Percentiles rank a stretch among this genome's conserved stretches.
phyloP scores from a whole-genome alignment of 139 green algal genomes.

The Chlorokybus atmophyticus region DNA sequence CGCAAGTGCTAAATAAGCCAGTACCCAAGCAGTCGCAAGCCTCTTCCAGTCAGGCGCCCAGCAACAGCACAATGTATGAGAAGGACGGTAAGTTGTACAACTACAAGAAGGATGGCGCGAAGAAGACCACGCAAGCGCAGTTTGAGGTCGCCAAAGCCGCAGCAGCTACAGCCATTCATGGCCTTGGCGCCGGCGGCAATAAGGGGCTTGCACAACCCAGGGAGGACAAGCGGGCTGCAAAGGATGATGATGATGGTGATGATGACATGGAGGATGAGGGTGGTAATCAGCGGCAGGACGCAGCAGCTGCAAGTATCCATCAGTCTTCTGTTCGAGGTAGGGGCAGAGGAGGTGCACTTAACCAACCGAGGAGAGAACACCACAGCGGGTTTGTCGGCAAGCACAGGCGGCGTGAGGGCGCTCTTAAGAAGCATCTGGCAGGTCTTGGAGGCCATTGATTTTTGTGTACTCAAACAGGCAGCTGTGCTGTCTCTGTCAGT shows the following conservation, averaged over 20 bases:
- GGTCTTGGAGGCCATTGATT: conserved; percentile 1
- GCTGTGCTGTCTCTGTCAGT: no score
- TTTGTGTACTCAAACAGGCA: no score
- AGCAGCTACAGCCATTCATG: no score
- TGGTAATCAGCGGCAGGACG: no score
- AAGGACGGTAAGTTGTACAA: conserved; percentile 33
- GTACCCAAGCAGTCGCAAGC: no score
- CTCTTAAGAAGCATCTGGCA: conserved; percentile 14
- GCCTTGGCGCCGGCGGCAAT: conserved; percentile 21
- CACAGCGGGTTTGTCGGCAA: conserved; percentile 15
- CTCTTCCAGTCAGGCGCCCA: no score
- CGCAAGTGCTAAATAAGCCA: no score
- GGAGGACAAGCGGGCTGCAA: conserved; percentile 6
- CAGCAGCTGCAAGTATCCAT: no score
- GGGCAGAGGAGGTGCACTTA: conserved; percentile 12
- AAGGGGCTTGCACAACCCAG: conserved; percentile 1
- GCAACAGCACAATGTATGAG: no score
- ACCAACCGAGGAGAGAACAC: conserved; percentile 15
- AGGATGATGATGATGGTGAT: conserved; percentile 4
- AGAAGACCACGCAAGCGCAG: no score
- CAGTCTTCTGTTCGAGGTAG: conserved; percentile 7
- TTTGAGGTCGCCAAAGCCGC: no score
- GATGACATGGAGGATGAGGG: background rate
- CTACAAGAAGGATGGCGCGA: no score
- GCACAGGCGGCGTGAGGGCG: conserved; percentile 13